Conservation (phyloP, 2,329 filamentous ascomycete species). For the Alternaria postmessia region DNA sequence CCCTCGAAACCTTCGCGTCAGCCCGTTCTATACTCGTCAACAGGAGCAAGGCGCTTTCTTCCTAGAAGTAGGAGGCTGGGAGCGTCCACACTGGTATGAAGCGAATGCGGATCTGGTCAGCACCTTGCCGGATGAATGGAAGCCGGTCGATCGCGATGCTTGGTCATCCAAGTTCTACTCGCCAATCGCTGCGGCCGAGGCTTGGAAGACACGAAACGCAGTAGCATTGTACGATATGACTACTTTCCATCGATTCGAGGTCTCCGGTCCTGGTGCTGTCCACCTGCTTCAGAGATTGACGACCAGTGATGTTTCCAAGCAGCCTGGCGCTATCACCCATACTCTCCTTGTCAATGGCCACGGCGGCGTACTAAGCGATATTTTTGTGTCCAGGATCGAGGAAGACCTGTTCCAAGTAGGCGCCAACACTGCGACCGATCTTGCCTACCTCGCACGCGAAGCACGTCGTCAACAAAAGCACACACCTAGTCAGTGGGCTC, state of each 20-base stretch:
- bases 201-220: constrained; percentile 70
- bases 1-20: constrained; percentile 66
- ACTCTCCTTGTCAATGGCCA: constrained; percentile 63
- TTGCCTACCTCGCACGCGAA: constrained; percentile 63
- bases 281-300: constrained; percentile 64
- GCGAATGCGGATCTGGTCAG: constrained; percentile 62
- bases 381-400: constrained; percentile 63
- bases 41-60: constrained; percentile 66
- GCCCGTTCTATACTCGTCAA: constrained; percentile 66
- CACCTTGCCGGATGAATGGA: constrained; percentile 63
- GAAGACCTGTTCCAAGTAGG: constrained; percentile 63
- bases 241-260: constrained; percentile 65
- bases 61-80: constrained; percentile 68
- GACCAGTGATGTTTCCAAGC: constrained; percentile 59
- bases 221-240: constrained; percentile 71
- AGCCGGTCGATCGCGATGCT: constrained; percentile 63
- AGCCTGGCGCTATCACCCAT: constrained; percentile 62
- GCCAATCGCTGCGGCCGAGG: constrained; percentile 66
- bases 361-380: constrained; percentile 65
- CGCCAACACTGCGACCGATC: constrained; percentile 64
- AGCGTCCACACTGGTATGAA: constrained; percentile 70
- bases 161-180: constrained; percentile 68
- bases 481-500: constrained; percentile 54
- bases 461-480: constrained; percentile 59
- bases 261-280: constrained; percentile 65